These are phyloP conservation scores for Ascochyta rabiei DNA, from an alignment of 2,329 filamentous ascomycete genomes.

Conservation along the genomic window DNA sequence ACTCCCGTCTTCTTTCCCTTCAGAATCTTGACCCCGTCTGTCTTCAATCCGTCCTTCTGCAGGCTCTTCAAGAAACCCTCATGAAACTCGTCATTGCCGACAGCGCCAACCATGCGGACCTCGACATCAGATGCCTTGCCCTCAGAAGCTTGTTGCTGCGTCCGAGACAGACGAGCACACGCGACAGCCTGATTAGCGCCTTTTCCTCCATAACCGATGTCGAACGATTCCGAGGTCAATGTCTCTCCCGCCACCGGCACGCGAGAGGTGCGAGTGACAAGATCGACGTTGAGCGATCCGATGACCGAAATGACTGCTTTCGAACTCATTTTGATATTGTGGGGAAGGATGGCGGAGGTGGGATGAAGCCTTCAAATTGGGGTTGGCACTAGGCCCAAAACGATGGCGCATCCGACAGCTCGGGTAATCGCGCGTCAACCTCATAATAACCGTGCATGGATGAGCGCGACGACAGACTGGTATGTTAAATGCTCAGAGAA, in stretches of 20 bases:
- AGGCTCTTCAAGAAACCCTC: constrained; percentile 50
- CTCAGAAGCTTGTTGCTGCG: constrained; percentile 37
- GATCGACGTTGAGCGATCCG: constrained; percentile 93
- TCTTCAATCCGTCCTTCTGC: constrained; percentile 53
- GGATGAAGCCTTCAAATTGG: no score
- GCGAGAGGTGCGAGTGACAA: constrained; percentile 85
- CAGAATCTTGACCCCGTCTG: constrained; percentile 47
- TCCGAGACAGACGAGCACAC: constrained; percentile 78
- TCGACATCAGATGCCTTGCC: constrained; percentile 43
- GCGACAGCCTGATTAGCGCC: constrained; percentile 95
- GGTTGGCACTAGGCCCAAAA: no score
- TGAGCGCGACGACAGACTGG: no score
- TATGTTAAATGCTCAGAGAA: no score
- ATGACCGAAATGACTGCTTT: constrained; percentile 74
- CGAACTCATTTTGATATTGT: constrained; percentile 27
- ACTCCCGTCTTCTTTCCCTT: constrained; percentile 55
- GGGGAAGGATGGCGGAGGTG: constrained; percentile 2
- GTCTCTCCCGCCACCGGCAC: constrained; percentile 88
- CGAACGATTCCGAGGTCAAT: constrained; percentile 77
- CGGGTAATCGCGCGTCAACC: no score
- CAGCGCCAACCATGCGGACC: constrained; percentile 58
- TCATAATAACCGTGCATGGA: no score
- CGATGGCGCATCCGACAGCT: no score
- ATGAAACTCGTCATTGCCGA: constrained; percentile 55
- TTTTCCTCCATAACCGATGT: constrained; percentile 86